Base-by-base conservation (phyloP, 2,329 filamentous ascomycete genomes). In the Hawksworthiomyces lignivorus region DNA sequence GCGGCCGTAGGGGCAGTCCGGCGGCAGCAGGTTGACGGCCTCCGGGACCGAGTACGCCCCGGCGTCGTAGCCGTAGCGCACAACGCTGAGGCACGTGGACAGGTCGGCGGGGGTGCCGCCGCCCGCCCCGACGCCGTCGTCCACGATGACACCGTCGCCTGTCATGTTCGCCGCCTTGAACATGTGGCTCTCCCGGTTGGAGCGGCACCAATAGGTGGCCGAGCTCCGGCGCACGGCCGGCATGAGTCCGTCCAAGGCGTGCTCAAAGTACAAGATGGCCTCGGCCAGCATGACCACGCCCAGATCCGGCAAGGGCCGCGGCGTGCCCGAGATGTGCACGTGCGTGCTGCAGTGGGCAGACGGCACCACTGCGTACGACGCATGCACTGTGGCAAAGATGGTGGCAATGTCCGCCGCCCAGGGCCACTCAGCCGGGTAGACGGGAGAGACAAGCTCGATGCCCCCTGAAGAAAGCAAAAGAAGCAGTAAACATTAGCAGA, bases 321-420 rank as follows among this genome's bases (percentile, higher is more conserved):
- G 45, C 4, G 49, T 43, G 15, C 46, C 49, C 4, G 60, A 62
- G 12, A 65, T 20, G 51, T 65, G 62, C 24, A 65, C 52, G 49
- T 65, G 62, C 3, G 62, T 63, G 48, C 60, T 60, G 51, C 59
- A 62, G 36, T 59, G 49, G 2, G 51, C 15, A 8, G 57, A 56
- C 1, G 46, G 36, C 12, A 47, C 36, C 11, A 63, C 9, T 11
- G 33, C 34, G 40, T 58, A 64, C 19, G 46, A 41, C 9, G 36
- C 32, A 19, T 53, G 50, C 3, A 63, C 43, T 4, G 52, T 43
- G 18, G 45, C 36, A 49, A 62, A 64, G 42, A 65, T 56, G 46
- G 44, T 45, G 8, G 50, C 41, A 12, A 62, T 50, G 28, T 61
- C 51, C n/a, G 48, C 24, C 3, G 47, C 48, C 60, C 60, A 64